Evolutionary conservation across 2,329 filamentous ascomycete genomes (phyloP), one percentile per base, ranked within the genome.

Genomic region (Beauveria medogensis): DNA sequence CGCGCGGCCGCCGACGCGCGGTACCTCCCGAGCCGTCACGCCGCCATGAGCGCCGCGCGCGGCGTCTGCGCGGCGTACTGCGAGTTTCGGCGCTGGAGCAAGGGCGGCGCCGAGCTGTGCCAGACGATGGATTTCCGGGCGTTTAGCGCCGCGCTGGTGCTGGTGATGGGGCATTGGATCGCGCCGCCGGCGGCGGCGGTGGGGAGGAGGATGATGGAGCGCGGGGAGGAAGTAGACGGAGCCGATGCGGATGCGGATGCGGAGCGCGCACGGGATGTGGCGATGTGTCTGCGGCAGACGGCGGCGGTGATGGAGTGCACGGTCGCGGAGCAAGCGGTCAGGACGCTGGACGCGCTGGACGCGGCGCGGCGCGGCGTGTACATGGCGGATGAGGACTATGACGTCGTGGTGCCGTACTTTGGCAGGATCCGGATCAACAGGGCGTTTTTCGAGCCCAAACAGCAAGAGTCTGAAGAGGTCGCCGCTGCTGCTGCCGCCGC

Each of bases 61-160:
- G 72, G 74, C 41, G 71, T 76, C 55, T 70, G 80, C 26, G 61
- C 63, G 18, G 63, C 70, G 12, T 80, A 78, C 63, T 52, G 63
- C 30, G 62, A 56, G 14, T 68, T 73, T 6, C 73, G 75, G 53
- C 56, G 56, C 18, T 62, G 56, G 28, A 41, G 59, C 8, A 52
- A 34, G 5, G 58, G 61, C 7, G 62, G 61, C 60, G 20, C 37
- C 60, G 9, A 64, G 55, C 66, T 75, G 10, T 79, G 78, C 67
- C 78, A 79, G 50, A 64, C 79, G 41, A 70, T 77, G 52, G 79
- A 82, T 62, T 81, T 81, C 55, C 69, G 76, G 56, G 73, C 73
- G 2, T 81, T 81, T 63, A 78, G 71, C 1, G 73, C 75, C 4
- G 73, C 76, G 16, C 73, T 80, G 65, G 69, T 80, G 1, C 64